phyloP scores from a whole-genome alignment of 1,284 basidiomycete genomes.

The Kalmanozyma brasiliensis region DNA sequence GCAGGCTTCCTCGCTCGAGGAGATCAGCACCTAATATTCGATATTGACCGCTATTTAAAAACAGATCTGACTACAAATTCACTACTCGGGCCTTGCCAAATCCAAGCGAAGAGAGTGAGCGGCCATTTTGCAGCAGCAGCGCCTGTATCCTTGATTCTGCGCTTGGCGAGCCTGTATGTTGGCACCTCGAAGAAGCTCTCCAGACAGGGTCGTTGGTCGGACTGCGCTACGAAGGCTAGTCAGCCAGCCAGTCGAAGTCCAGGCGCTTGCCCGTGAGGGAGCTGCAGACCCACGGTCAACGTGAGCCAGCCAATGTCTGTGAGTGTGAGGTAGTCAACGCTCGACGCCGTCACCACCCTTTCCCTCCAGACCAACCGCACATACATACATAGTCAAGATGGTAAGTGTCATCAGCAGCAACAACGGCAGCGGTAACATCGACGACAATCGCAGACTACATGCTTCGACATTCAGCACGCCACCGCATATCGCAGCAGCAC shows the following conservation, averaged over 20 bases:
- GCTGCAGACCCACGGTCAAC: not conserved
- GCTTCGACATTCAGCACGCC: not conserved
- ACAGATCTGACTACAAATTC: slow-evolving; percentile 1
- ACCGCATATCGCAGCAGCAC: not conserved
- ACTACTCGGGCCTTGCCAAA: no score
- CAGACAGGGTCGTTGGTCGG: no score
- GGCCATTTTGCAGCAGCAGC: slow-evolving; percentile 5
- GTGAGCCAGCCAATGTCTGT: slow-evolving; percentile 1
- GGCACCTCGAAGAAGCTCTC: not conserved
- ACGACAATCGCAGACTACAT: slow-evolving; percentile 15
- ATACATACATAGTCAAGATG: slow-evolving; percentile 52
- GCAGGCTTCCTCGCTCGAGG: not conserved
- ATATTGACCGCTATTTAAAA: not conserved
- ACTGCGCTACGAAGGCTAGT: not conserved
- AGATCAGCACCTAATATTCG: not conserved
- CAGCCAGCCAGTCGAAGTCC: slow-evolving; percentile 2
- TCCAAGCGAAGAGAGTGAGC: not conserved
- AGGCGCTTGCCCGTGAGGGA: no score
- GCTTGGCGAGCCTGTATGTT: no score
- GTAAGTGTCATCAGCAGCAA: slow-evolving; percentile 31
- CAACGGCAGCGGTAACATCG: slow-evolving; percentile 13
- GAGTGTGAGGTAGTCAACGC: slow-evolving; percentile 13
- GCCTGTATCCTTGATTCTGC: slow-evolving; percentile 7
- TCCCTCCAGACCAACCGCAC: slow-evolving; percentile 44
- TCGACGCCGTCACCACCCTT: slow-evolving; percentile 30